phyloP scores from a whole-genome alignment of 1,284 basidiomycete genomes.

The Fomes fomentarius region DNA sequence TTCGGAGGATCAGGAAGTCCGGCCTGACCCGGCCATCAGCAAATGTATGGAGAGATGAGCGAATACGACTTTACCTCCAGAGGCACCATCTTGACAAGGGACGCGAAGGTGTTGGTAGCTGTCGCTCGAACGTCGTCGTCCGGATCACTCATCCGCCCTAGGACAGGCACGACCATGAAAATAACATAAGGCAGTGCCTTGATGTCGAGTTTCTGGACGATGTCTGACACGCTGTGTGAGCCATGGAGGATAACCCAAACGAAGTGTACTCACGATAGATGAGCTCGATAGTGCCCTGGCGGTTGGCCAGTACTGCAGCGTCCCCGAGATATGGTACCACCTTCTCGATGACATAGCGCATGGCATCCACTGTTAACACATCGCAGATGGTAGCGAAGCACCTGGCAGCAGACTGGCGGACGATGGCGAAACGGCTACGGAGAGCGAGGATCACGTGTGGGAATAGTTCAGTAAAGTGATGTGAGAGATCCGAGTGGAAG shows the following conservation, averaged over 20 bases:
- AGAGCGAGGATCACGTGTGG: slow-evolving; percentile 79
- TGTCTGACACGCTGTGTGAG: slow-evolving; percentile 53
- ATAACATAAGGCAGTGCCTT: slow-evolving; percentile 97
- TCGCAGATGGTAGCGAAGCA: slow-evolving; percentile 90
- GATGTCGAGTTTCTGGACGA: slow-evolving; percentile 91
- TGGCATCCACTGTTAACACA: slow-evolving; percentile 83
- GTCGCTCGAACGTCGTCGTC: slow-evolving; percentile 92
- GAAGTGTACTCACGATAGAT: slow-evolving; percentile 74
- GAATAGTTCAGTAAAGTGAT: slow-evolving; percentile 73
- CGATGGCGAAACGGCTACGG: slow-evolving; percentile 85
- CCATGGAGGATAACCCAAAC: neutral
- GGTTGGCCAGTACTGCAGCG: slow-evolving; percentile 72
- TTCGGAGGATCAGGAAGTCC: slow-evolving; percentile 94
- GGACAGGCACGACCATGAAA: slow-evolving; percentile 94
- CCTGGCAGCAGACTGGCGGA: slow-evolving; percentile 86
- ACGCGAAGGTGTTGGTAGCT: slow-evolving; percentile 96
- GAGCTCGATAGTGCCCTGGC: slow-evolving; percentile 91
- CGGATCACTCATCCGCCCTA: slow-evolving; percentile 96
- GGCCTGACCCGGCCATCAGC: slow-evolving; percentile 53
- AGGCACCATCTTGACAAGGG: slow-evolving; percentile 99
- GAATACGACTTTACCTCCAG: slow-evolving; percentile 69
- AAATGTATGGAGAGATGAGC: neutral
- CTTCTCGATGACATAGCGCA: slow-evolving; percentile 87
- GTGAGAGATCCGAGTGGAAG: slow-evolving; percentile 73
- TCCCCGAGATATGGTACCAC: slow-evolving; percentile 89